Conservation (phyloP, 129 eudicot genomes). For the Flaveria bidentis region DNA sequence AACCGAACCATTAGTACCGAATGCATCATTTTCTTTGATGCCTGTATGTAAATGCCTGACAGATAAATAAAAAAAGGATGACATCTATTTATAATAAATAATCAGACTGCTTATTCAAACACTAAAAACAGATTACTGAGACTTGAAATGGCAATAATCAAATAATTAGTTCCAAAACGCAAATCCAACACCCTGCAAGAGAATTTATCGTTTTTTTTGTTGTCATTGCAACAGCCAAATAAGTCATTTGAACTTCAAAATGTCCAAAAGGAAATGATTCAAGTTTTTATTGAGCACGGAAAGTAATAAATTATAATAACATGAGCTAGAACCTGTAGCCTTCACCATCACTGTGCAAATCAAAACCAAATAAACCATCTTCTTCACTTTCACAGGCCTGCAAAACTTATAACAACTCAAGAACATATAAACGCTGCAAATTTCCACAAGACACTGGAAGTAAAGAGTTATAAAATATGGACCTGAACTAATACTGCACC, state of each 20-base stretch:
- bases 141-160: background rate
- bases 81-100: background rate
- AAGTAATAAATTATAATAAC: slow-evolving; percentile 2
- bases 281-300: background rate
- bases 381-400: slow-evolving; percentile 88
- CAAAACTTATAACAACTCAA: slow-evolving; percentile 27
- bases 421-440: slow-evolving; percentile 18
- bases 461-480: background rate
- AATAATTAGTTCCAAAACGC: background rate
- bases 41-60: slow-evolving; percentile 74
- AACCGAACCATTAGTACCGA: slow-evolving; percentile 58
- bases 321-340: slow-evolving; percentile 62
- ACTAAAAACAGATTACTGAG: background rate
- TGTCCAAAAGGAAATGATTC: background rate
- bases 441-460: slow-evolving; percentile 13
- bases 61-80: background rate
- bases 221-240: background rate
- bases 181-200: background rate
- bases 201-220: background rate
- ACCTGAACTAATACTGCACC: slow-evolving; percentile 94
- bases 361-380: slow-evolving; percentile 88
- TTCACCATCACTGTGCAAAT: slow-evolving; percentile 94
- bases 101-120: background rate
- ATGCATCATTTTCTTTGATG: slow-evolving; percentile 48
- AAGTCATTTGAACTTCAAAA: slow-evolving; percentile 1